phyloP scores from a whole-genome alignment of 2,329 filamentous ascomycete species.

The Gaeumannomyces tritici region DNA sequence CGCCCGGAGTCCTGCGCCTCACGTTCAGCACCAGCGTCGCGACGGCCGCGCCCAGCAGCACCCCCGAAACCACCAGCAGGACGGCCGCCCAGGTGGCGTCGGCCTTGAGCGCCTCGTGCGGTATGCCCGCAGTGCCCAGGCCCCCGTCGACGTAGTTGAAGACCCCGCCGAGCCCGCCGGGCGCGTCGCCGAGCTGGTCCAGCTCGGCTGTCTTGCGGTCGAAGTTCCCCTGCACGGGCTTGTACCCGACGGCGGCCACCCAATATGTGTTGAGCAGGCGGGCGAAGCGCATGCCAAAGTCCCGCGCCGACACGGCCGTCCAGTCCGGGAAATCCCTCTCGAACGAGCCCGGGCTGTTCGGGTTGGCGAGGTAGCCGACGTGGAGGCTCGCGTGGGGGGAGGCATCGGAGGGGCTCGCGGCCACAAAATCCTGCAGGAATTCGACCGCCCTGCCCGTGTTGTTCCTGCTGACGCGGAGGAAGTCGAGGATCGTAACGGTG shows the following conservation, averaged over 20 bases:
- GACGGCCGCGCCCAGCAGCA: not conserved
- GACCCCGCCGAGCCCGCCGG: not conserved
- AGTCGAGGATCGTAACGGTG: conserved; percentile 5
- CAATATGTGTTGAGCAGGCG: conserved; percentile 7
- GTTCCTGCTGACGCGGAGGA: not conserved
- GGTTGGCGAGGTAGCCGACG: conserved; percentile 5
- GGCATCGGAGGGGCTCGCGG: not conserved
- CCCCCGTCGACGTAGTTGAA: not conserved
- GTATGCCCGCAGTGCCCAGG: not conserved
- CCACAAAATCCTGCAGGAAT: not conserved
- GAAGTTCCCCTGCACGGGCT: not conserved
- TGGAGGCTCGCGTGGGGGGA: not conserved
- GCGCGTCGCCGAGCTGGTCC: not conserved
- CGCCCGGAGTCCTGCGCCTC: not conserved
- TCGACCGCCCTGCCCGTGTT: not conserved
- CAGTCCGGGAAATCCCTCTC: not conserved
- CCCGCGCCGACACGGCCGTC: not conserved
- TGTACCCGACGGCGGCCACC: not conserved
- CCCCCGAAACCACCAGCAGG: not conserved
- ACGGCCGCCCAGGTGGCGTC: not conserved
- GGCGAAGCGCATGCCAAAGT: conserved; percentile 4
- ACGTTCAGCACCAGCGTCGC: not conserved
- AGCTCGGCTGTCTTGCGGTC: too few species aligned
- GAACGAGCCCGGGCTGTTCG: not conserved
- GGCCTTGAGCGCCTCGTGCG: not conserved